phyloP scores from a whole-genome alignment of 2,329 filamentous ascomycete genomes.

The Fusarium bulbicola region DNA sequence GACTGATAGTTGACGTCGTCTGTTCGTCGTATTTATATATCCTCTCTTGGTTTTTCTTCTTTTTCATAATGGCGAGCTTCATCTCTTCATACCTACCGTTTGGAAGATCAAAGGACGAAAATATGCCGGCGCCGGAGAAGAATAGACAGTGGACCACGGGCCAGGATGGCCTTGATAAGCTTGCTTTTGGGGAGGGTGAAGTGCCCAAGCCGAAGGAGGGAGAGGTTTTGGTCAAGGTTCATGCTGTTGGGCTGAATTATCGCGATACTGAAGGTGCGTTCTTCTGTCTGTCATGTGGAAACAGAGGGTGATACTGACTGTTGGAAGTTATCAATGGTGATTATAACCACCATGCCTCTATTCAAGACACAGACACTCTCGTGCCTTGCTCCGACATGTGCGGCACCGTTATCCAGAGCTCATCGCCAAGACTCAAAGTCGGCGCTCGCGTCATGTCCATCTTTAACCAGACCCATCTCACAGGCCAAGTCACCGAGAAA shows the following conservation, averaged over 20 bases:
- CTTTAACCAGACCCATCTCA: conserved; percentile 67
- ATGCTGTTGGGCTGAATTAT: conserved; percentile 59
- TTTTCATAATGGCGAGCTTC: conserved; percentile 28
- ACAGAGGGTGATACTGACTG: not conserved
- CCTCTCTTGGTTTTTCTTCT: not conserved
- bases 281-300: not conserved
- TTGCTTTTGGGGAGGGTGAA: conserved; percentile 54
- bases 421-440: conserved; percentile 54
- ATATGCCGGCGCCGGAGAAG: conserved; percentile 35
- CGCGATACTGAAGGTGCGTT: conserved; percentile 58
- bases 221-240: conserved; percentile 61
- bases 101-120: conserved; percentile 12
- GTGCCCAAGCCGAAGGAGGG: conserved; percentile 58
- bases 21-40: not conserved
- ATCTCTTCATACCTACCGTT: conserved; percentile 37
- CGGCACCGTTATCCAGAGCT: conserved; percentile 63
- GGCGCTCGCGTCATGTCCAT: conserved; percentile 75
- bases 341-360: conserved; percentile 71
- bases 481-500: conserved; percentile 65
- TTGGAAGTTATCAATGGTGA: conserved; percentile 68
- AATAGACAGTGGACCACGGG: conserved; percentile 63
- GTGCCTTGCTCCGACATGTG: conserved; percentile 78
- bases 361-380: conserved; percentile 53
- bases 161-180: conserved; percentile 65
- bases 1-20: conserved; percentile 16